Percentiles rank a stretch among this genome's conserved stretches.
Conservation (phyloP, 2,329 filamentous ascomycete species). For the Phyllosticta citriasiana region DNA sequence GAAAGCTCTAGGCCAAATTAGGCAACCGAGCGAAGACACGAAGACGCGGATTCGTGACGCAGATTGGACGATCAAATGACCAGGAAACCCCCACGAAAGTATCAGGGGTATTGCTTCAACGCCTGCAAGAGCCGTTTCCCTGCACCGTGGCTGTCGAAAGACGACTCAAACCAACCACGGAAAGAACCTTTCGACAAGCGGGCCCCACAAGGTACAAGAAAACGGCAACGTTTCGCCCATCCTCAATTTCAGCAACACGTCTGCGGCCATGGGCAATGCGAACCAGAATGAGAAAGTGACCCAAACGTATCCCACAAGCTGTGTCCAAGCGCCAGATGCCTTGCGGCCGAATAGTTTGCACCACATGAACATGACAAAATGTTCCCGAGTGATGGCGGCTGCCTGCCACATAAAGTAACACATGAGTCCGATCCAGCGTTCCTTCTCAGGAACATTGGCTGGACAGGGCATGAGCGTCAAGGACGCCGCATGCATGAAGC, state of each 20-base stretch:
- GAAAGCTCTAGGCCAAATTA: too few species aligned
- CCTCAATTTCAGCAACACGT: constrained; percentile 8
- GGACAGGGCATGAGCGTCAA: constrained; percentile 10
- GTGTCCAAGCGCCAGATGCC: not conserved
- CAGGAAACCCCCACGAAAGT: too few species aligned
- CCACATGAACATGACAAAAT: constrained; percentile 10
- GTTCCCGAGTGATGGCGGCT: constrained; percentile 12
- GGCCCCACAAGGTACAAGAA: not conserved
- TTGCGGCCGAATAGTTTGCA: not conserved
- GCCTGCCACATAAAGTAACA: constrained; percentile 14
- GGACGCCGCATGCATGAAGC: constrained; percentile 10
- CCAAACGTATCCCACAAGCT: constrained; percentile 9
- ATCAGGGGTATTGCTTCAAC: too few species aligned
- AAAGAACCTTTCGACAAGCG: too few species aligned
- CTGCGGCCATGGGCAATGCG: constrained; percentile 7
- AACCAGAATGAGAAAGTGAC: constrained; percentile 6
- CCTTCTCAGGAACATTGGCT: constrained; percentile 7
- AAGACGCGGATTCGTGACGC: too few species aligned
- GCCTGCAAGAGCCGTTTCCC: too few species aligned
- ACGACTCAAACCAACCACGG: too few species aligned
- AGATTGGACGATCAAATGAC: too few species aligned
- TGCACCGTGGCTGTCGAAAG: too few species aligned
- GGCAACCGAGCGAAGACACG: too few species aligned
- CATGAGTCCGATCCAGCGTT: constrained; percentile 9
- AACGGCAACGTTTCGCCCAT: not conserved